Percentiles rank a stretch among this genome's conserved stretches.
Conservation (phyloP, 371 early-diverging fungal species). For the Mucor velutinosus region DNA sequence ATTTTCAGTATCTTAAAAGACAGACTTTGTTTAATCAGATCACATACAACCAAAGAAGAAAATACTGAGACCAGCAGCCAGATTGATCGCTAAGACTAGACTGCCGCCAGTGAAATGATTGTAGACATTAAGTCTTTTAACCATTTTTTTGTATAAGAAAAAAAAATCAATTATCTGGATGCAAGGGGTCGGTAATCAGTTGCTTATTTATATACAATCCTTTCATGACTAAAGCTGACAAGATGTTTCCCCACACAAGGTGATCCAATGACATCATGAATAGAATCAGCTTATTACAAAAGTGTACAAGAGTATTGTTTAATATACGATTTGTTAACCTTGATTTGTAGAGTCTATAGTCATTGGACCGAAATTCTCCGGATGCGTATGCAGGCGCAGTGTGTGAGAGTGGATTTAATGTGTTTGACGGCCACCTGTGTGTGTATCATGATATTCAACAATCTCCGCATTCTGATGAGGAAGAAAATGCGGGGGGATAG, state of each 20-base stretch:
- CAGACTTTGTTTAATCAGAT: background rate
- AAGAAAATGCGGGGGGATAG: background rate
- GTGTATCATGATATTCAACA: background rate
- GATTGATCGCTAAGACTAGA: slow-evolving; percentile 38
- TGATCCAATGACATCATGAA: slow-evolving; percentile 1
- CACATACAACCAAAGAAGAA: slow-evolving; percentile 51
- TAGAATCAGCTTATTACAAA: background rate
- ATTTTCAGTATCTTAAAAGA: too few species aligned
- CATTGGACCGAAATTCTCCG: slow-evolving; percentile 3
- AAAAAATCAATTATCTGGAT: background rate
- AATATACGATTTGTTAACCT: slow-evolving; percentile 8
- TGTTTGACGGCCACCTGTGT: background rate
- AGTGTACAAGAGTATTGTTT: background rate
- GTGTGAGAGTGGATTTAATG: background rate
- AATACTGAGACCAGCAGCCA: slow-evolving; percentile 47
- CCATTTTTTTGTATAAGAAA: background rate
- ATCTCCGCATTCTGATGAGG: background rate
- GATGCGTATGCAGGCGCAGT: background rate
- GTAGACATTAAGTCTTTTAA: slow-evolving; percentile 12
- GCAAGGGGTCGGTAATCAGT: background rate
- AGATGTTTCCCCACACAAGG: slow-evolving; percentile 1
- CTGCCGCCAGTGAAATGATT: slow-evolving; percentile 14
- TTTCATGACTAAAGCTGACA: background rate
- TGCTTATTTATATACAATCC: background rate
- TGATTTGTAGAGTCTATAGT: background rate